Conservation (phyloP, 352 stramenopile species). For the Pythium pyrilobum region DNA sequence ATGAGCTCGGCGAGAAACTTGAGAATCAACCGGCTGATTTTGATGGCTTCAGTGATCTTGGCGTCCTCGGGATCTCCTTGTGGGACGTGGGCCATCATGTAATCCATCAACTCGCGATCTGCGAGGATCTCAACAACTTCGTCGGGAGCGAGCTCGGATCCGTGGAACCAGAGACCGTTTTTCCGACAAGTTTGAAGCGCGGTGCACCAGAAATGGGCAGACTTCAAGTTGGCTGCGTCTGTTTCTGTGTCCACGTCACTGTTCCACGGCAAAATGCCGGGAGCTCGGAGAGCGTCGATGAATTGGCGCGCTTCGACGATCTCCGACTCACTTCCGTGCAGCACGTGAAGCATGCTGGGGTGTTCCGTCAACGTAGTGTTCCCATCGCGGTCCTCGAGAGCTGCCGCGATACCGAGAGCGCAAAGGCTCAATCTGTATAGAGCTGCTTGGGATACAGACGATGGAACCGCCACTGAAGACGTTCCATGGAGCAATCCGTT, state of each 20-base stretch:
- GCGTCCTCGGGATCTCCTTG: neutral
- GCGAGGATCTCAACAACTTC: conserved; percentile 38
- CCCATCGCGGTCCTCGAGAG: too few relatives aligned
- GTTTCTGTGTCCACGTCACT: neutral
- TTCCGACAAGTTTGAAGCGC: conserved; percentile 25
- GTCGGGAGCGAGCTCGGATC: conserved; percentile 11
- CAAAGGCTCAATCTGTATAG: conserved; percentile 1
- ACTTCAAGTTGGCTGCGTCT: neutral
- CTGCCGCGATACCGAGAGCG: neutral
- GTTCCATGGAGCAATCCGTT: neutral
- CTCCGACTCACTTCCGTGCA: neutral
- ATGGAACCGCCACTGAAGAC: neutral
- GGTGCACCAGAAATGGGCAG: neutral
- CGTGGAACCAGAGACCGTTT: conserved; percentile 39
- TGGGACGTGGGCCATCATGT: neutral
- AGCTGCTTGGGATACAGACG: neutral
- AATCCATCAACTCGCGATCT: conserved; percentile 6
- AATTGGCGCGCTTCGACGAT: neutral
- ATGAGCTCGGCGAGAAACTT: conserved; percentile 49
- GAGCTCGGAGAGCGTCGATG: neutral
- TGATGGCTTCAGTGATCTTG: neutral
- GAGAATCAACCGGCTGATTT: conserved; percentile 27
- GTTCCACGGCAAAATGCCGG: neutral
- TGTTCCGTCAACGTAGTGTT: too few relatives aligned
- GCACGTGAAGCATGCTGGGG: neutral